Evolutionary conservation across 208 protist species (phyloP), one percentile per base, ranked within the genome.

Genomic region (Porcisia hertigi): DNA sequence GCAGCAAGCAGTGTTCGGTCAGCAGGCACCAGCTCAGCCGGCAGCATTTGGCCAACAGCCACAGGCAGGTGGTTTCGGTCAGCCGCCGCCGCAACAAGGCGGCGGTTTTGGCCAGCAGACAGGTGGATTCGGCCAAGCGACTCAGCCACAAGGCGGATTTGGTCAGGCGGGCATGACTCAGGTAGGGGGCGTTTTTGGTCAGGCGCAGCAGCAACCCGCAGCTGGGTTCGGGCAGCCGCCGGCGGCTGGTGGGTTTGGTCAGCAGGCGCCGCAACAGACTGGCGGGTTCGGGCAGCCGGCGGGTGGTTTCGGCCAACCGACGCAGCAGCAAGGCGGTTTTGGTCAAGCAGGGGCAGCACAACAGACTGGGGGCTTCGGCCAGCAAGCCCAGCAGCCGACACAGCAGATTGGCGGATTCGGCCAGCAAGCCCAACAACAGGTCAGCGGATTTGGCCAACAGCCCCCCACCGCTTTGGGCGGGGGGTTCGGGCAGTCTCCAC

Each of bases 231-330:
- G 82, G 20, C 75, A 81, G 73, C 75, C 39, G 36, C 34, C 43
- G 36, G 14, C 47, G 64, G 64, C 9, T n/a, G 71, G 83, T 64
- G 88, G 83, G n/a, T 92, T 93, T 73, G 84, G 81, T 49, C 86
- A 90, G 80, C 52, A 65, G 34, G 58, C 64, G 12, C n/a, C 71
- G 3, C 63, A 69, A 18, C 63, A 69, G 47, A 36, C n/a, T 1
- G 82, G 80, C 30, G 84, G 77, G 30, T 88, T 88, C 72, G 87
- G 87, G 7, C 86, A 91, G 64, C 81, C 64, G 53, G 47, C 77
- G 58, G 83, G 85, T 57, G 88, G 85, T 34, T 91, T 91, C 69
- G 84, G 84, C 25, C 84, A 86, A 52, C 67, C 70, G 71, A 66
- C 20, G 23, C 73, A 64, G 43, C 59, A 67, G 36, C 75, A 77